phyloP scores from a whole-genome alignment of 495 filamentous ascomycete genomes.

The Penicillium roqueforti region DNA sequence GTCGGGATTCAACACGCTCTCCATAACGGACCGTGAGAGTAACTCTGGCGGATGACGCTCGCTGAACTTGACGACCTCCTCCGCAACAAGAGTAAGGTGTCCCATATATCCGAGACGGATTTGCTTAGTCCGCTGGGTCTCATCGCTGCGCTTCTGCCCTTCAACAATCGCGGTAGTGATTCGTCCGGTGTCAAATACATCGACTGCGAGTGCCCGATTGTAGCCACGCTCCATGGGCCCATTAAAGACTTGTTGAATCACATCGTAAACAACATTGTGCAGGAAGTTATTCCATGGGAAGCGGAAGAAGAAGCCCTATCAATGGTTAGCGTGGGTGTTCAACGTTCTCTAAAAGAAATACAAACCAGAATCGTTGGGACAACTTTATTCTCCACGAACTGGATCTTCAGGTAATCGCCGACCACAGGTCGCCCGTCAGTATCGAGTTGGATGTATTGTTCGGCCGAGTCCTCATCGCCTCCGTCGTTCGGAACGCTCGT shows the following conservation, averaged over 20 bases:
- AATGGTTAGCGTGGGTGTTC: conserved; percentile 2
- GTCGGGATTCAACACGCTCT: conserved; percentile 77
- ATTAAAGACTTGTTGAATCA: conserved; percentile 99
- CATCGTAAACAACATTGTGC: conserved; percentile 98
- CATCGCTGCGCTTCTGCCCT: conserved; percentile 82
- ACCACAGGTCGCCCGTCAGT: conserved; percentile 78
- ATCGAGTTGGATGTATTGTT: conserved; percentile 53
- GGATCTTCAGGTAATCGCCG: conserved; percentile 95
- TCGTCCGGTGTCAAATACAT: conserved; percentile 83
- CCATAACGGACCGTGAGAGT: conserved; percentile 76
- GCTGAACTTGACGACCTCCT: conserved; percentile 98
- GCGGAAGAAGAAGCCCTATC: conserved; percentile 89
- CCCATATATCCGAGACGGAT: conserved; percentile 98
- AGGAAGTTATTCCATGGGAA: conserved; percentile 99
- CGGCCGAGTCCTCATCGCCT: conserved; percentile 35
- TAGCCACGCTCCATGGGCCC: conserved; percentile 94
- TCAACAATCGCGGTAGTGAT: conserved; percentile 90
- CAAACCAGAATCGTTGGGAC: conserved; percentile 93
- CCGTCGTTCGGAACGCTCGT: conserved; percentile 18
- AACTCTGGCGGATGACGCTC: conserved; percentile 88
- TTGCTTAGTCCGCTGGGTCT: conserved; percentile 71
- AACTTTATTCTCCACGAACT: conserved; percentile 90
- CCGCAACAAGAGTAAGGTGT: conserved; percentile 92
- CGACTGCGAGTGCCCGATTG: conserved; percentile 88
- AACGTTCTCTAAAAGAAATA: conserved; percentile 3